A percentile compares a stretch with the other conserved stretches of the same genome.
Conservation (phyloP, 805 yeast species). For the Candida caryicola region DNA sequence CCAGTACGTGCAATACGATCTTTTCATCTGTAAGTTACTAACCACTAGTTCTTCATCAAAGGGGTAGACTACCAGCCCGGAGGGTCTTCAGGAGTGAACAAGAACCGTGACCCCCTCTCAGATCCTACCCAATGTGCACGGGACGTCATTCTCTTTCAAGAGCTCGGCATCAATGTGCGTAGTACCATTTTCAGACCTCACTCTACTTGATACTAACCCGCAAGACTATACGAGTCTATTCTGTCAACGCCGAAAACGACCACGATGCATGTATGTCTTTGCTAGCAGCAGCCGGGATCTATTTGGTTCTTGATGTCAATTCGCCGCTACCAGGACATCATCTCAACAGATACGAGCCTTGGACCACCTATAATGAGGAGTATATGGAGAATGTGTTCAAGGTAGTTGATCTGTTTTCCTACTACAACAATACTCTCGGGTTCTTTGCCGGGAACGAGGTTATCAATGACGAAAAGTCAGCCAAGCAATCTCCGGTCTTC, state of each 20-base stretch:
- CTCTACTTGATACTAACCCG: slow-evolving; percentile 14
- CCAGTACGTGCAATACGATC: slow-evolving; percentile 47
- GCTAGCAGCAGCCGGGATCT: slow-evolving; percentile 90
- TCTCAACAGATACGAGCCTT: slow-evolving; percentile 87
- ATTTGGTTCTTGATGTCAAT: slow-evolving; percentile 85
- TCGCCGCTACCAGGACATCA: slow-evolving; percentile 79
- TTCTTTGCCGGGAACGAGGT: slow-evolving; percentile 93
- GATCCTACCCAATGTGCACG: slow-evolving; percentile 72
- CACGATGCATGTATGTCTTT: slow-evolving; percentile 91
- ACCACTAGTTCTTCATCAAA: slow-evolving; percentile 61
- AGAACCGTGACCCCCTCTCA: slow-evolving; percentile 67
- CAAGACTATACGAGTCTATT: slow-evolving; percentile 80
- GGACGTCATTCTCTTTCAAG: slow-evolving; percentile 77
- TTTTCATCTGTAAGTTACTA: slow-evolving; percentile 6
- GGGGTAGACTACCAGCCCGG: slow-evolving; percentile 98
- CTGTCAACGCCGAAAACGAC: slow-evolving; percentile 75
- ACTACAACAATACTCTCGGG: slow-evolving; percentile 84
- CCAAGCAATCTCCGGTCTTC: slow-evolving; percentile 66
- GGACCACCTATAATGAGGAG: slow-evolving; percentile 74
- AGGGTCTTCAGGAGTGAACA: slow-evolving; percentile 75
- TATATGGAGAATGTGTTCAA: slow-evolving; percentile 76
- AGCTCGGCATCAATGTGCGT: slow-evolving; percentile 69
- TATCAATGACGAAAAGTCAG: slow-evolving; percentile 74
- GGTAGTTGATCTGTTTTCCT: slow-evolving; percentile 76
- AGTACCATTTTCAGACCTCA: slow-evolving; percentile 2